phyloP scores from a whole-genome alignment of 2,329 filamentous ascomycete species.

The Neodidymelliopsis sp. region DNA sequence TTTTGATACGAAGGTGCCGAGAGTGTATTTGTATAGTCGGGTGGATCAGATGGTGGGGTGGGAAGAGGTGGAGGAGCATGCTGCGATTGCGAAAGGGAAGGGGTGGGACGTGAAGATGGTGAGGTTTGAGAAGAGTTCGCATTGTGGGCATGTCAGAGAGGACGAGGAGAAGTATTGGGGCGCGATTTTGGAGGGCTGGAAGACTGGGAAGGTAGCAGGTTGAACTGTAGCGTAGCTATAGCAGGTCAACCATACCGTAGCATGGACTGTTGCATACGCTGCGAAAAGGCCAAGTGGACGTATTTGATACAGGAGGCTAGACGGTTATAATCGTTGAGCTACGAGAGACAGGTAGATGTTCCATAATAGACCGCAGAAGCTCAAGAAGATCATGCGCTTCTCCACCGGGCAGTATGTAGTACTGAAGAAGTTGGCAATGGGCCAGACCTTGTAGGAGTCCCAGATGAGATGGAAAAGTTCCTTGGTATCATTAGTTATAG shows the following conservation, averaged over 20 bases:
- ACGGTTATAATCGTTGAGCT: slow-evolving; percentile 43
- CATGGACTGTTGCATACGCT: too few relatives aligned
- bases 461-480: slow-evolving; percentile 46
- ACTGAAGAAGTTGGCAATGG: slow-evolving; percentile 73
- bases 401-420: slow-evolving; percentile 75
- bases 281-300: too few relatives aligned
- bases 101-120: slow-evolving; percentile 61
- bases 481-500: slow-evolving; percentile 20
- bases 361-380: slow-evolving; percentile 75
- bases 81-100: slow-evolving; percentile 54
- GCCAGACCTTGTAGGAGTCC: slow-evolving; percentile 78
- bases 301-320: slow-evolving; percentile 1
- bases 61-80: slow-evolving; percentile 64
- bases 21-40: slow-evolving; percentile 67
- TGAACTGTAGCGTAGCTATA: too few relatives aligned
- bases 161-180: slow-evolving; percentile 67
- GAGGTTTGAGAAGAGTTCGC: slow-evolving; percentile 64
- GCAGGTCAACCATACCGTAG: too few relatives aligned
- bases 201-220: slow-evolving; percentile 20
- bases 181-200: slow-evolving; percentile 45
- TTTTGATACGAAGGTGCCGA: slow-evolving; percentile 48
- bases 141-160: slow-evolving; percentile 68
- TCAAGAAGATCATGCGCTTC: slow-evolving; percentile 73
- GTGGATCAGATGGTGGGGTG: slow-evolving; percentile 64
- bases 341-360: slow-evolving; percentile 76